phyloP scores from a whole-genome alignment of 139 green algal genomes.

The Micromonas pusilla region DNA sequence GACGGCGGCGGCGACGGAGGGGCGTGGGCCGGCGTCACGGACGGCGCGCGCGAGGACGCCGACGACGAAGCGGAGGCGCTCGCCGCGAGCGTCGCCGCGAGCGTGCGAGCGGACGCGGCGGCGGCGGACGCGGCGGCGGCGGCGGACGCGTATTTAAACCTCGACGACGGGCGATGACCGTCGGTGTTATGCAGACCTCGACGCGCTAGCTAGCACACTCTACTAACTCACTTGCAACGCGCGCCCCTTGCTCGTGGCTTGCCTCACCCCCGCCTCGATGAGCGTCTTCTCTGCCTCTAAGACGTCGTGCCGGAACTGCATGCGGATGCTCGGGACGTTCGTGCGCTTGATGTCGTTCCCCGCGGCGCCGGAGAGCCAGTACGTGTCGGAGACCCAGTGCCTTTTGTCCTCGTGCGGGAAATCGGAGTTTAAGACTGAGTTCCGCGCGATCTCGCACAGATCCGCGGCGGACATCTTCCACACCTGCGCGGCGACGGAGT shows the following conservation, averaged over 20 bases:
- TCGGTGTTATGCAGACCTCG: too few species aligned
- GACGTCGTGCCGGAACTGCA: conserved; percentile 75
- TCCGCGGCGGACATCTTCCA: conserved; percentile 89
- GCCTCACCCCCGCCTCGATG: not conserved
- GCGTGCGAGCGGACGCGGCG: too few species aligned
- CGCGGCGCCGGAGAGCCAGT: conserved; percentile 57
- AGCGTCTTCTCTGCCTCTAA: conserved; percentile 37
- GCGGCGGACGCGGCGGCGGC: too few species aligned
- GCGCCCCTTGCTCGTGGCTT: not conserved
- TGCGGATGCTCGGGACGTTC: conserved; percentile 92
- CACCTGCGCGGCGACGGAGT: conserved; percentile 87
- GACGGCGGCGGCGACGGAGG: too few species aligned
- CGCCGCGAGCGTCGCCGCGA: too few species aligned
- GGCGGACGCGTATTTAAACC: too few species aligned
- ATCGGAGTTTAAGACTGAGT: conserved; percentile 86
- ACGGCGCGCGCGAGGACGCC: too few species aligned
- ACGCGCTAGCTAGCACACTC: too few species aligned
- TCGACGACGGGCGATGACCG: too few species aligned
- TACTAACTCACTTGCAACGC: conserved; percentile 4
- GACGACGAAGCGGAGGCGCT: too few species aligned
- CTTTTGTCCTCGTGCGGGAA: conserved; percentile 71
- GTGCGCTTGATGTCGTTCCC: conserved; percentile 98
- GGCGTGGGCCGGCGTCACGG: too few species aligned
- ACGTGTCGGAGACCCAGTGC: conserved; percentile 19
- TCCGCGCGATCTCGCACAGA: conserved; percentile 94